A percentile compares a stretch with the other conserved stretches of the same genome.
phyloP scores from a whole-genome alignment of 2,329 filamentous ascomycete genomes.

The Plectosphaerella cucumerina region DNA sequence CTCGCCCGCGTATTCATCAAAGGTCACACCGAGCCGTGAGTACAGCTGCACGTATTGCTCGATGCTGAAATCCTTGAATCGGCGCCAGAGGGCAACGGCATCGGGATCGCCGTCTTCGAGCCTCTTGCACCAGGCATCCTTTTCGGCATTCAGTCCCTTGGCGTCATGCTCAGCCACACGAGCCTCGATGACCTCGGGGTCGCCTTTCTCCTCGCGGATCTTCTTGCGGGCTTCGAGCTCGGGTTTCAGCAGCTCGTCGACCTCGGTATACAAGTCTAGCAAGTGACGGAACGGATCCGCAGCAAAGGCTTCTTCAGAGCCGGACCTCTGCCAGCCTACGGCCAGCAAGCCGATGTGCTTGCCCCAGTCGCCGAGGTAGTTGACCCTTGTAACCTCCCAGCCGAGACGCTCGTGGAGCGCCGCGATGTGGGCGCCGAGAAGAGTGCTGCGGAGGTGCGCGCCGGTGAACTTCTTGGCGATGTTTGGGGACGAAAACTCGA shows the following conservation, averaged over 20 bases:
- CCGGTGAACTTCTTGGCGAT: slow-evolving; percentile 84
- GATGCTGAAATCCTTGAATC: slow-evolving; percentile 65
- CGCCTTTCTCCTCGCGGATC: slow-evolving; percentile 45
- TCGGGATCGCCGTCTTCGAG: slow-evolving; percentile 64
- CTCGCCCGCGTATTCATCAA: slow-evolving; percentile 72
- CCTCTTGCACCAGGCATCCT: slow-evolving; percentile 66
- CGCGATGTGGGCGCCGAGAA: slow-evolving; percentile 72
- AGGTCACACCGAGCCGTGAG: slow-evolving; percentile 65
- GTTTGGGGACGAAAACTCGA: slow-evolving; percentile 83
- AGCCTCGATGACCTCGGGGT: slow-evolving; percentile 64
- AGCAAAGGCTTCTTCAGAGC: slow-evolving; percentile 65
- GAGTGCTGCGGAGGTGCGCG: slow-evolving; percentile 72
- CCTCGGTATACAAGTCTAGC: slow-evolving; percentile 76
- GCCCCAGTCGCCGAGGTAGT: slow-evolving; percentile 79
- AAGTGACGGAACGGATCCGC: slow-evolving; percentile 77
- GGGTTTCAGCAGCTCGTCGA: slow-evolving; percentile 42
- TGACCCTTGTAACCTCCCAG: slow-evolving; percentile 71
- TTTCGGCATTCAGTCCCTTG: slow-evolving; percentile 66
- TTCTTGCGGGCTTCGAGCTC: background rate
- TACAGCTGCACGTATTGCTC: slow-evolving; percentile 64
- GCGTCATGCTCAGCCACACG: slow-evolving; percentile 49
- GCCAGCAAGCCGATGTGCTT: slow-evolving; percentile 73
- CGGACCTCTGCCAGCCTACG: slow-evolving; percentile 70
- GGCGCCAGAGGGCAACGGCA: slow-evolving; percentile 59
- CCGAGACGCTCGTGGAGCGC: slow-evolving; percentile 68